Evolutionary conservation across 2,329 filamentous ascomycete species (phyloP).

Genomic region (Aureobasidium melanogenum): DNA sequence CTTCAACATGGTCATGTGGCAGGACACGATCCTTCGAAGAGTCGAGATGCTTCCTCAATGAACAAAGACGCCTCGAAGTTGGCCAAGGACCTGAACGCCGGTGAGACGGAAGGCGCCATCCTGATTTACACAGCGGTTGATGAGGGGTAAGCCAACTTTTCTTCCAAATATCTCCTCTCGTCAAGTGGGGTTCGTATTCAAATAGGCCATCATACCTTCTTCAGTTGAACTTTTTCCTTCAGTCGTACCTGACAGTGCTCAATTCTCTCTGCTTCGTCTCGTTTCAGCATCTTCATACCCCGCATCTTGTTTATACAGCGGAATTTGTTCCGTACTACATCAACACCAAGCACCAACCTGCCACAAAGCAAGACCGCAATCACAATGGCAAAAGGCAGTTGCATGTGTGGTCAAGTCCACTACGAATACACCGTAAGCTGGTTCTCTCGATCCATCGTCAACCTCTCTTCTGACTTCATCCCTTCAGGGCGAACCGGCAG

Average conservation of each 20-base stretch:
- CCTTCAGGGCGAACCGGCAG: conserved; percentile 31
- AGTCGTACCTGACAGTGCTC: not conserved
- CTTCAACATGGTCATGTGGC: not conserved
- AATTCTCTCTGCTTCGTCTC: not conserved
- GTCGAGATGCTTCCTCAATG: not conserved
- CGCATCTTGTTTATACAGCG: not conserved
- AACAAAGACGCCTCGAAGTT: not conserved
- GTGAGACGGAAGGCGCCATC: not conserved
- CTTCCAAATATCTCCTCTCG: not conserved
- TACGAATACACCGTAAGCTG: conserved; percentile 22
- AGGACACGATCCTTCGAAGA: not conserved
- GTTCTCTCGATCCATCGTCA: not conserved
- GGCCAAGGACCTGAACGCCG: not conserved
- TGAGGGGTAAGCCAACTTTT: not conserved
- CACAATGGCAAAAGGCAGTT: conserved; percentile 22
- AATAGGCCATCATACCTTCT: not conserved
- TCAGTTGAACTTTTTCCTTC: not conserved
- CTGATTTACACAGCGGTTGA: not conserved
- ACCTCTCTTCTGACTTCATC: not conserved
- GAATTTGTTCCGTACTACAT: not conserved
- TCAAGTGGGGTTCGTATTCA: not conserved
- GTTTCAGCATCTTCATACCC: not conserved
- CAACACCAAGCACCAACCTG: not conserved
- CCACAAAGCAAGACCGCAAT: not conserved
- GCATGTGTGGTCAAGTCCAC: conserved; percentile 22